Evolutionary conservation across 169 alveolate species (phyloP).

Genomic region (Cytauxzoon felis): DNA sequence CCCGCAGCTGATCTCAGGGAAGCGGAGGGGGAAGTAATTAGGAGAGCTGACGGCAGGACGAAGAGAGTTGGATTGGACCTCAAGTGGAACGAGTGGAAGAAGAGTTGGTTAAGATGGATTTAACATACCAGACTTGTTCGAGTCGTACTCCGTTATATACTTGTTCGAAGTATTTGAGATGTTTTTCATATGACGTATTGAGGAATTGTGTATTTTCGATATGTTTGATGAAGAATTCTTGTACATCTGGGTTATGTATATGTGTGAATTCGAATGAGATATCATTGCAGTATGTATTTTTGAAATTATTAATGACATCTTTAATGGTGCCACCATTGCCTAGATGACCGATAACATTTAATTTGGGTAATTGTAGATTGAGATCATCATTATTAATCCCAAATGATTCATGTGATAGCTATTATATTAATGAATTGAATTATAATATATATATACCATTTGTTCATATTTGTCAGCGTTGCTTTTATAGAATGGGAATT

Average conservation of each 20-base stretch:
- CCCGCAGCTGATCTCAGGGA: too few relatives aligned
- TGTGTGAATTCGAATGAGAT: conserved; percentile 69
- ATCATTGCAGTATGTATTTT: conserved; percentile 63
- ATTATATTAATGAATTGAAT: neutral
- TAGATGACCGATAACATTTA: conserved; percentile 33
- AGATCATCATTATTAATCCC: conserved; percentile 28
- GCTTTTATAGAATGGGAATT: conserved; percentile 65
- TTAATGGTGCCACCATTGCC: conserved; percentile 41
- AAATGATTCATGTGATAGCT: conserved; percentile 18
- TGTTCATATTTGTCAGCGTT: conserved; percentile 9
- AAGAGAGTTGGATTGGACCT: too few relatives aligned
- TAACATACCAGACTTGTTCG: conserved; percentile 66
- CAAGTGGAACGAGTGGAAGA: too few relatives aligned
- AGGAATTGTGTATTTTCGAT: conserved; percentile 55
- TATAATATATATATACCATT: neutral
- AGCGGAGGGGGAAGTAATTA: too few relatives aligned
- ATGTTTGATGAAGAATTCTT: conserved; percentile 59
- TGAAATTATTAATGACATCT: conserved; percentile 44
- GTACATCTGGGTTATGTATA: conserved; percentile 57
- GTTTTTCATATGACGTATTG: conserved; percentile 30
- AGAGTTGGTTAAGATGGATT: too few relatives aligned
- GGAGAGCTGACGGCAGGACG: too few relatives aligned
- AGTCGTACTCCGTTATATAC: conserved; percentile 65
- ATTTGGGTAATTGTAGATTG: conserved; percentile 1
- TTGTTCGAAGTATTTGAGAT: conserved; percentile 39